A percentile compares a stretch with the other conserved stretches of the same genome.
These are phyloP conservation scores for Epichloe brachyelytri DNA, from an alignment of 2,329 filamentous ascomycete species.

Conservation along the genomic window DNA sequence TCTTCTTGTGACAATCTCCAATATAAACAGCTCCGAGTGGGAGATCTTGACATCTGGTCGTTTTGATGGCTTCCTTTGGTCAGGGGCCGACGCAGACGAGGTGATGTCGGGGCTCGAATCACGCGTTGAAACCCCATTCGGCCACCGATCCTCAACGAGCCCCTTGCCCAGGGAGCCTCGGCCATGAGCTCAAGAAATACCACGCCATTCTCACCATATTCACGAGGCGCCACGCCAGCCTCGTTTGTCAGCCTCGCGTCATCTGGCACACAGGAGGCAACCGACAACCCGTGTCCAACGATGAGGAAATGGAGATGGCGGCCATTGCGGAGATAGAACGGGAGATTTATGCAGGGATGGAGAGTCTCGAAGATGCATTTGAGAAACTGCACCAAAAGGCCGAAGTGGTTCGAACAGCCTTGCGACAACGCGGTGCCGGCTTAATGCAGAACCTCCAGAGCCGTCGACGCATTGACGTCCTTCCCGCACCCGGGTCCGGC, in stretches of 20 bases:
- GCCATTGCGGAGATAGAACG: conserved; percentile 83
- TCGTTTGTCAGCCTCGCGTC: conserved; percentile 47
- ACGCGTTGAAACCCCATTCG: conserved; percentile 41
- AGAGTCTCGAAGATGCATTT: conserved; percentile 85
- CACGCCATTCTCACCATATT: conserved; percentile 38
- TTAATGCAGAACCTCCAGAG: conserved; percentile 52
- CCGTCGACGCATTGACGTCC: conserved; percentile 44
- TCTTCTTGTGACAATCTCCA: conserved; percentile 72
- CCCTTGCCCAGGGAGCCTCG: conserved; percentile 29
- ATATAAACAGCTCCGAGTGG: conserved; percentile 89
- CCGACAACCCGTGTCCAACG: conserved; percentile 61
- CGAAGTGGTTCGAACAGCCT: conserved; percentile 62
- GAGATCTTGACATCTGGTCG: conserved; percentile 87
- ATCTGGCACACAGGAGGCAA: conserved; percentile 25
- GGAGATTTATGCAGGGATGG: conserved; percentile 90
- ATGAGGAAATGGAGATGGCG: conserved; percentile 88
- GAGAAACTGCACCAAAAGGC: conserved; percentile 80
- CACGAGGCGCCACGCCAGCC: conserved; percentile 42
- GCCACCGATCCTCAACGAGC: conserved; percentile 21
- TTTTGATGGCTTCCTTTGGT: conserved; percentile 93
- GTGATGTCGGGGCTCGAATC: conserved; percentile 32
- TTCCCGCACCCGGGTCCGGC: conserved; percentile 33
- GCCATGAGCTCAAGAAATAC: conserved; percentile 31
- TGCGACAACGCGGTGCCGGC: conserved; percentile 73
- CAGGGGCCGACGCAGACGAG: conserved; percentile 61